Evolutionary conservation across 768 basidiomycete species (phyloP), one percentile per base, ranked within the genome.

Genomic region (Russula vinacea): DNA sequence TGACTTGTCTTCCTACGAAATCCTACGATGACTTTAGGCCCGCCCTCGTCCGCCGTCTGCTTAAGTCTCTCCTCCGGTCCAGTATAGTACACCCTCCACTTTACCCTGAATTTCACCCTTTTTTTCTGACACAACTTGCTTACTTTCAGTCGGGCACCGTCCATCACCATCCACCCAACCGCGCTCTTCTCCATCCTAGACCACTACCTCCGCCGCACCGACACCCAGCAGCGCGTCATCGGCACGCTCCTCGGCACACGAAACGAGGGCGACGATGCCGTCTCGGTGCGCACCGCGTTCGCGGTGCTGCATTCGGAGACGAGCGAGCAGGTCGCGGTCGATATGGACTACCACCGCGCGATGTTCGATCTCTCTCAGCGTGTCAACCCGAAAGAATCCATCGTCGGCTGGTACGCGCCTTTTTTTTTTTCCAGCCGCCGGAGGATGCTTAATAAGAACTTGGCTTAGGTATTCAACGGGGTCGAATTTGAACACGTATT

Each of bases 371-470:
- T 98, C 56, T 86, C 92, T 76, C 84, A 87, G 73, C 92, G 85
- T 75, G 90, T 87, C 55, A 89, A 84, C 73, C 86, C 90, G 33
- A 89, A 87, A 73, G 93, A 96, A 74, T 84, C 87, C 56, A 94
- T 98, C 68, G 93, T 98, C 47, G 96, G 96, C 69, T 98, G 96
- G 96, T 97, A 71, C 66, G 86, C n/a, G n/a, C n/a, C n/a, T n/a
- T n/a, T n/a, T n/a, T n/a, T n/a, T n/a, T n/a, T n/a, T n/a, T n/a
- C n/a, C n/a, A n/a, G n/a, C n/a, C n/a, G n/a, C n/a, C n/a, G n/a
- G n/a, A n/a, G n/a, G n/a, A n/a, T n/a, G n/a, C 73, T 84, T 86
- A 56, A 92, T 96, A 68, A 92, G 96, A 50, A 94, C 94, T 68
- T 98, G 94, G 92, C 8, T 17, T 71, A 94, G 93, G 93, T 94